phyloP scores from a whole-genome alignment of 148 eudicot genomes.

The Salicornia ramosissima region DNA sequence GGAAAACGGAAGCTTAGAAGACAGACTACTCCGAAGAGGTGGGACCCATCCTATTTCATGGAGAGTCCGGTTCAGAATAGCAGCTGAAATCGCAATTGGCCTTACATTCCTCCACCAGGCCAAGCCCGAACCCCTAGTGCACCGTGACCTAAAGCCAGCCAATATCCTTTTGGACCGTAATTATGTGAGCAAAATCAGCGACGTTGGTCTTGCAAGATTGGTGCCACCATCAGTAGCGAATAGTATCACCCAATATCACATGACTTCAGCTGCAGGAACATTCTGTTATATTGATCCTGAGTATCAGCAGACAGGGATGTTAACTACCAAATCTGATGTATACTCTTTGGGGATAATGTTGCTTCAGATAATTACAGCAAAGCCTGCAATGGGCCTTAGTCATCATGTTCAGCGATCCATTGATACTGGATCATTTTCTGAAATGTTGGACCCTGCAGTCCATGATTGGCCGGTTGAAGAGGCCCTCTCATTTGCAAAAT shows the following conservation, averaged over 20 bases:
- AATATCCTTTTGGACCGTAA: slow-evolving; percentile 67
- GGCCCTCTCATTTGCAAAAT: slow-evolving; percentile 45
- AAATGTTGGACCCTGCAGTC: slow-evolving; percentile 53
- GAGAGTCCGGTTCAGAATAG: slow-evolving; percentile 60
- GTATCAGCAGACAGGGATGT: slow-evolving; percentile 73
- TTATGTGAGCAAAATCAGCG: slow-evolving; percentile 72
- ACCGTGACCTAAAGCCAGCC: slow-evolving; percentile 83
- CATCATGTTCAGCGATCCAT: slow-evolving; percentile 58
- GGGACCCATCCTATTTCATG: slow-evolving; percentile 71
- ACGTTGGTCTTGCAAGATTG: slow-evolving; percentile 71
- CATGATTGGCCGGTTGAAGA: slow-evolving; percentile 72
- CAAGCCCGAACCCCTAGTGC: slow-evolving; percentile 87
- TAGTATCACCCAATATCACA: slow-evolving; percentile 64
- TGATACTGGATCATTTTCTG: slow-evolving; percentile 41
- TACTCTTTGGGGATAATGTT: slow-evolving; percentile 72
- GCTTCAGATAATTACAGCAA: slow-evolving; percentile 74
- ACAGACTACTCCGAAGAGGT: slow-evolving; percentile 55
- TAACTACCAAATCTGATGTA: slow-evolving; percentile 72
- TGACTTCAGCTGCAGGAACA: slow-evolving; percentile 88
- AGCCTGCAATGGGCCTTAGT: slow-evolving; percentile 67
- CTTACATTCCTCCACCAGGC: slow-evolving; percentile 72
- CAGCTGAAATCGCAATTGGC: slow-evolving; percentile 67
- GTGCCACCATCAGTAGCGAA: slow-evolving; percentile 83
- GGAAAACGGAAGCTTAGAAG: slow-evolving; percentile 74
- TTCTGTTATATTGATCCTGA: slow-evolving; percentile 91